phyloP scores from a whole-genome alignment of 768 basidiomycete species.

The Phlebiopsis gigantea region DNA sequence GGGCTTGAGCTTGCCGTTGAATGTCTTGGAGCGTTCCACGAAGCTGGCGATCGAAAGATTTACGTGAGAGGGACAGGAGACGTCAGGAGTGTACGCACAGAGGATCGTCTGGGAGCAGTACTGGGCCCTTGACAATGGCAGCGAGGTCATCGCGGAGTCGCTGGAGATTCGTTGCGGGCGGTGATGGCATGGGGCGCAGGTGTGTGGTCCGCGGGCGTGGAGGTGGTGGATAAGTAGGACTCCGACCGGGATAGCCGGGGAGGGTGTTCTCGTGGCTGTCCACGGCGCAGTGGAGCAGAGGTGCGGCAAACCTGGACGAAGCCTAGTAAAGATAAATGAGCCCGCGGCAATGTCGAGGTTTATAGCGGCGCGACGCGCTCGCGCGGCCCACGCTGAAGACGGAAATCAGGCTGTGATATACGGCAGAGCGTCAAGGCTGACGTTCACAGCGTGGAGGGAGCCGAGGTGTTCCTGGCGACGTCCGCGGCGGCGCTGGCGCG shows the following conservation, averaged over 20 bases:
- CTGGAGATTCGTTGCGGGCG: not conserved
- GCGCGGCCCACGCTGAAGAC: not conserved
- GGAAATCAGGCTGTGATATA: not conserved
- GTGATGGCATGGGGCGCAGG: not conserved
- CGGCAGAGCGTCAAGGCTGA: not conserved
- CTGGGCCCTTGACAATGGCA: slow-evolving; percentile 14
- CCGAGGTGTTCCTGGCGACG: not conserved
- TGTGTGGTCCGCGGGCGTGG: not conserved
- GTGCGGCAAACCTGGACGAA: not conserved
- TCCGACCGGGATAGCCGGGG: not conserved
- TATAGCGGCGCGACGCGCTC: not conserved
- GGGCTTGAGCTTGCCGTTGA: slow-evolving; percentile 25
- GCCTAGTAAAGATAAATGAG: not conserved
- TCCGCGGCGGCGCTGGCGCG: not conserved
- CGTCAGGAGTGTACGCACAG: not conserved
- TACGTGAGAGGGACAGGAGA: not conserved
- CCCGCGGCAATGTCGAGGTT: not conserved
- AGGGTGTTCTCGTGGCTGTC: not conserved
- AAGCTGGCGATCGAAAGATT: slow-evolving; percentile 17
- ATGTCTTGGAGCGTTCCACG: slow-evolving; percentile 20
- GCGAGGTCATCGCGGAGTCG: slow-evolving; percentile 16
- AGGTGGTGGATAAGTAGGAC: not conserved
- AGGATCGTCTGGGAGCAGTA: slow-evolving; percentile 4
- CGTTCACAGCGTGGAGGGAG: not conserved
- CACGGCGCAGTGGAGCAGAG: not conserved